A percentile compares a stretch with the other conserved stretches of the same genome.
phyloP scores from a whole-genome alignment of 176 grass and related monocot species.

The Phoenix roebelenii region DNA sequence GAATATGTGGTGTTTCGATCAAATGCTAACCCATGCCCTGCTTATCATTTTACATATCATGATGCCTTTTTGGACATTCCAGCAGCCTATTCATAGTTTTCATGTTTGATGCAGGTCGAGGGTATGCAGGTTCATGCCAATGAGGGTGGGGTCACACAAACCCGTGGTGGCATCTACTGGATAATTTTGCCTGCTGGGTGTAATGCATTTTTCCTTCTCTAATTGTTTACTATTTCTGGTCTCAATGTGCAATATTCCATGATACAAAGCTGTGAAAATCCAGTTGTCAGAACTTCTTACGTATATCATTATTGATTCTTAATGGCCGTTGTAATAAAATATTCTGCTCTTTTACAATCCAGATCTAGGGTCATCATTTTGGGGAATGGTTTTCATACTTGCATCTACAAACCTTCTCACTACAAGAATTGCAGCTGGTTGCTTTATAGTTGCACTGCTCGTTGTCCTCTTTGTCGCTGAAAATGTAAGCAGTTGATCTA shows the following conservation, averaged over 20 bases:
- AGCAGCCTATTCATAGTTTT: not conserved
- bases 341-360: slow-evolving; percentile 15
- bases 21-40: no score
- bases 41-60: no score
- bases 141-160: slow-evolving; percentile 88
- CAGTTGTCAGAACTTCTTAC: no score
- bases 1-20: no score
- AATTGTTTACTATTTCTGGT: slow-evolving; percentile 8
- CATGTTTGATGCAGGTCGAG: slow-evolving; percentile 43
- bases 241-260: no score
- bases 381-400: slow-evolving; percentile 99
- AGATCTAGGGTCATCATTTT: slow-evolving; percentile 99
- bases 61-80: not conserved
- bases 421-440: no score
- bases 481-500: no score
- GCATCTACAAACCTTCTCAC: no score
- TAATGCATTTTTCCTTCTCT: slow-evolving; percentile 28
- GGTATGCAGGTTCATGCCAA: slow-evolving; percentile 95
- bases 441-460: no score
- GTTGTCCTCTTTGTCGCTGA: no score
- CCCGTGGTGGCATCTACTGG: slow-evolving; percentile 96
- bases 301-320: not conserved
- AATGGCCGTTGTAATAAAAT: slow-evolving; percentile 2
- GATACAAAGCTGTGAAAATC: no score
- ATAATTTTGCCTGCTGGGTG: slow-evolving; percentile 97